Evolutionary conservation across 2,329 filamentous ascomycete genomes (phyloP), one percentile per base, ranked within the genome.

Genomic region (Fusarium compactum): DNA sequence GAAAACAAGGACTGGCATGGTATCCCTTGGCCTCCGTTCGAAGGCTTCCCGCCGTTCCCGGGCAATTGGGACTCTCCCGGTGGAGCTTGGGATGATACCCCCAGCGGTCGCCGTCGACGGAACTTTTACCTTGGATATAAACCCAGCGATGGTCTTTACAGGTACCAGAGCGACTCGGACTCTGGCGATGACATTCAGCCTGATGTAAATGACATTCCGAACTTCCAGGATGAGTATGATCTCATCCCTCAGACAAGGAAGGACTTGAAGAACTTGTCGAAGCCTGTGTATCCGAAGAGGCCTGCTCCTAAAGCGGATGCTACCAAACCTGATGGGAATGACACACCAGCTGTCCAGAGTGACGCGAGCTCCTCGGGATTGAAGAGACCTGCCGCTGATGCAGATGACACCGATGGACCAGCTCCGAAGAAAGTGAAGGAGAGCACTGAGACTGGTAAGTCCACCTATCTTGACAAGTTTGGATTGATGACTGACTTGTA

Each of bases 1-100:
- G 65, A 63, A 6, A 80, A 80, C 53, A 45, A 54, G 1, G 63
- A 14, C 2, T 73, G 60, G 52, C 77, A 74, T 70, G 53, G 60
- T 24, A 71, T 77, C 1, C 77, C 77, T 5, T 78, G 77, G 76
- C 76, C 76, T 6, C 73, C 77, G 1, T 76, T 67, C 24, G 59
- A 67, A 10, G 76, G 72, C 0, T 16, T 20, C 0, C 55, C 72
- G 3, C 75, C 74, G 0, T 72, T 77, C 30, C 76, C 76, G 0
- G 67, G 69, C 1, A 24, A 27, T 0, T 77, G 75, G 76, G 22
- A 40, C 6, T 54, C 62, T 5, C 74, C 73, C 0, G 73, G 58
- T 5, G 16, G 44, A 3, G 50, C 67, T 0, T 56, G 64, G n/a
- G 61, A 59, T n/a, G 43, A 55, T 8, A 46, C 32, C 2, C 12